Percentiles rank a stretch among this genome's conserved stretches.
Evolutionary conservation across 2,329 filamentous ascomycete species (phyloP).

Genomic region (Monosporascus sp.): DNA sequence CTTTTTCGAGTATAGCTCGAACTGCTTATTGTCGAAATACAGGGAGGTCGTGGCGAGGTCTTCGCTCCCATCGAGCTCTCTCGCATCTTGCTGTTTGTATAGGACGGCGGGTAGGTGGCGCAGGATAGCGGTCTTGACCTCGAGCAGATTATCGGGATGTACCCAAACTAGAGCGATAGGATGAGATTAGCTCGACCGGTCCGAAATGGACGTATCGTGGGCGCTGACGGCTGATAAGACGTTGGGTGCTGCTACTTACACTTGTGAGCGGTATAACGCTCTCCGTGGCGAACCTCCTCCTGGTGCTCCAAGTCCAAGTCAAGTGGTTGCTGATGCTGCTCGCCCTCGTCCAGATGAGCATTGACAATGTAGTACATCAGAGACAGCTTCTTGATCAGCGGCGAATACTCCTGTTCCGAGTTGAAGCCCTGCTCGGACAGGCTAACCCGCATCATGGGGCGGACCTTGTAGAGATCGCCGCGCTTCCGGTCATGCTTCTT

Average conservation of each 20-base stretch:
- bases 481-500: conserved; percentile 98
- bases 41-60: conserved; percentile 92
- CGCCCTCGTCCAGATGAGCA: conserved; percentile 65
- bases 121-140: conserved; percentile 94
- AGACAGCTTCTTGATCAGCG: conserved; percentile 83
- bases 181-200: conserved; percentile 21
- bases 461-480: conserved; percentile 78
- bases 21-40: conserved; percentile 87
- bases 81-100: conserved; percentile 83
- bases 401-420: conserved; percentile 82
- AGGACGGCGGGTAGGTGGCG: conserved; percentile 86
- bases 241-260: conserved; percentile 48
- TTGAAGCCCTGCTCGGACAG: conserved; percentile 89
- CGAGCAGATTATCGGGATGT: conserved; percentile 88
- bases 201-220: not conserved
- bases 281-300: conserved; percentile 56
- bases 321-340: conserved; percentile 31
- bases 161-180: conserved; percentile 66
- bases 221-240: not conserved
- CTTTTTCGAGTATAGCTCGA: conserved; percentile 82
- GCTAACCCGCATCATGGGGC: conserved; percentile 85
- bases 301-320: conserved; percentile 48
- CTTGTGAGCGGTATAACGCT: conserved; percentile 80
- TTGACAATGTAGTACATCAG: conserved; percentile 94
- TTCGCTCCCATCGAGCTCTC: conserved; percentile 71